Conservation (phyloP, 495 filamentous ascomycete species). For the Sporormia fimetaria region DNA sequence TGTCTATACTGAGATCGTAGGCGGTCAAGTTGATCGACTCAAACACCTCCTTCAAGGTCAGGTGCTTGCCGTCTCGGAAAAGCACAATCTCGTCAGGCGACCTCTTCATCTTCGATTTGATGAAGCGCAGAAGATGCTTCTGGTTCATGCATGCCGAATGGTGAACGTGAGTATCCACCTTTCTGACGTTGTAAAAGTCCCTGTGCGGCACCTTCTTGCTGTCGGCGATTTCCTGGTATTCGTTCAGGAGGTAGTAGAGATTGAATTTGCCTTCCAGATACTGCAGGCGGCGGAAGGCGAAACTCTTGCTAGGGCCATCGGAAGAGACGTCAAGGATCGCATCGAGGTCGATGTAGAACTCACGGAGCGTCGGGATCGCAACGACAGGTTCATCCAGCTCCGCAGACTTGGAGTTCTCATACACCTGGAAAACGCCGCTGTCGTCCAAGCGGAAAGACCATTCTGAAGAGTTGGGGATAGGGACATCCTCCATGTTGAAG, state of each 20-base stretch:
- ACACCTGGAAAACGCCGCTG: constrained; percentile 84
- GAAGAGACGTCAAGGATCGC: constrained; percentile 71
- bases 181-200: constrained; percentile 98
- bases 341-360: constrained; percentile 95
- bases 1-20: constrained; percentile 97
- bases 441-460: constrained; percentile 68
- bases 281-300: constrained; percentile 85
- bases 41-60: constrained; percentile 88
- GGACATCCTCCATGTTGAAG: constrained; percentile 70
- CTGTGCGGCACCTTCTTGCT: constrained; percentile 93
- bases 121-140: constrained; percentile 94
- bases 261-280: constrained; percentile 96
- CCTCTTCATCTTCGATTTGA: constrained; percentile 99
- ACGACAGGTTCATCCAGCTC: constrained; percentile 56
- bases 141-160: constrained; percentile 99
- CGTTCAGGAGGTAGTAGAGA: constrained; percentile 80
- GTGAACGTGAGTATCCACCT: constrained; percentile 98
- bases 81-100: constrained; percentile 87
- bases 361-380: constrained; percentile 72
- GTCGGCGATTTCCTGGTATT: constrained; percentile 95
- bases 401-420: constrained; percentile 52
- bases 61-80: constrained; percentile 80
- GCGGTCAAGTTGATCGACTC: constrained; percentile 93
- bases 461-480: constrained; percentile 57
- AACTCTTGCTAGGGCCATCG: constrained; percentile 92